Evolutionary conservation across 495 filamentous ascomycete genomes (phyloP).

Genomic region (Aspergillus nidulans): DNA sequence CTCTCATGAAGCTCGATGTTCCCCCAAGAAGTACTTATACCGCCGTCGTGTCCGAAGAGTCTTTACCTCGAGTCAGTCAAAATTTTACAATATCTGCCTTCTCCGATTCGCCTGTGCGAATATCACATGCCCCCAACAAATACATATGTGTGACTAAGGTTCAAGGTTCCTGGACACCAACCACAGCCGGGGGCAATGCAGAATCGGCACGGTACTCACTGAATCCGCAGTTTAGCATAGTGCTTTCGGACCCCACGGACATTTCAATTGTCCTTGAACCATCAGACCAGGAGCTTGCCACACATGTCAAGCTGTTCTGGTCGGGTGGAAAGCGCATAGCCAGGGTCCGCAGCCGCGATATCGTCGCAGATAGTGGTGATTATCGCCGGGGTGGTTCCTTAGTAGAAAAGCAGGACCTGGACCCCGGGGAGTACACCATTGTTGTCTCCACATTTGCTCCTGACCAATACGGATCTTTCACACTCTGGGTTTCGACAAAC

Average conservation of each 20-base stretch:
- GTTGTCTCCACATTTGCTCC: slow-evolving; percentile 85
- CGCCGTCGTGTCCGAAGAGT: slow-evolving; percentile 72
- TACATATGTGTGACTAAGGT: slow-evolving; percentile 53
- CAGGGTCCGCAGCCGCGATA: slow-evolving; percentile 65
- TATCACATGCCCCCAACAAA: slow-evolving; percentile 56
- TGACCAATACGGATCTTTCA: slow-evolving; percentile 69
- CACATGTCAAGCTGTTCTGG: slow-evolving; percentile 83
- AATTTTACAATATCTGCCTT: slow-evolving; percentile 83
- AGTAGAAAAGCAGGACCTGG: slow-evolving; percentile 53
- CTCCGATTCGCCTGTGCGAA: slow-evolving; percentile 52
- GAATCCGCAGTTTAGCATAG: slow-evolving; percentile 82
- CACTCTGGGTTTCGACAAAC: slow-evolving; percentile 63
- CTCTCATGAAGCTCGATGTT: slow-evolving; percentile 71
- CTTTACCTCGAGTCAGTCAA: slow-evolving; percentile 62
- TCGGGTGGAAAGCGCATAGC: slow-evolving; percentile 65
- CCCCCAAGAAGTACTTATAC: slow-evolving; percentile 61
- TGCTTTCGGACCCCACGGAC: slow-evolving; percentile 50
- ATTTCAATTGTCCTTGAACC: slow-evolving; percentile 71
- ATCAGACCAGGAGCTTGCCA: slow-evolving; percentile 61
- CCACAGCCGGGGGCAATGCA: slow-evolving; percentile 80
- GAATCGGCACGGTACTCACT: slow-evolving; percentile 65
- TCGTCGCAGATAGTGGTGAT: slow-evolving; percentile 74
- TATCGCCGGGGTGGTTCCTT: slow-evolving; percentile 76
- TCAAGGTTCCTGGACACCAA: slow-evolving; percentile 64
- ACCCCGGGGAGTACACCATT: slow-evolving; percentile 73